A percentile compares a stretch with the other conserved stretches of the same genome.
Conservation (phyloP, 768 basidiomycete genomes). For the Galerina marginata region DNA sequence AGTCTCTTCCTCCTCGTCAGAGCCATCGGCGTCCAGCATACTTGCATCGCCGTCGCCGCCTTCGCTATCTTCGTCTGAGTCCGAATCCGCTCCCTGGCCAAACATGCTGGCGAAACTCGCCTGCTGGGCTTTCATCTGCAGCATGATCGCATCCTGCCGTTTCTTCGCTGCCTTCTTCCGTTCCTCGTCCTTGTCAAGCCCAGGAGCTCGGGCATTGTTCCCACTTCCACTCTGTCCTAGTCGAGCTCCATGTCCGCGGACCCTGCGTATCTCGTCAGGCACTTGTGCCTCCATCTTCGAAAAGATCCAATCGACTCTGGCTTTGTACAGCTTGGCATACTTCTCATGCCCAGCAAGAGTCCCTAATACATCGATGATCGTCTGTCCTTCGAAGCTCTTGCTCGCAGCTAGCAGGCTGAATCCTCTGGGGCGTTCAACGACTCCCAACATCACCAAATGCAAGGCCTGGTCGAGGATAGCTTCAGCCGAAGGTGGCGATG, state of each 20-base stretch:
- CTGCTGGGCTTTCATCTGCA: conserved; percentile 93
- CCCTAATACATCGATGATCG: conserved; percentile 75
- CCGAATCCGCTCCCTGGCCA: conserved; percentile 43
- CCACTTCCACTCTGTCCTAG: conserved; percentile 44
- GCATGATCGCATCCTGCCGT: conserved; percentile 93
- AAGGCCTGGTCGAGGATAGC: conserved; percentile 89
- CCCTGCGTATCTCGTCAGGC: conserved; percentile 56
- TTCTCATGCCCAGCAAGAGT: conserved; percentile 78
- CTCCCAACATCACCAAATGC: conserved; percentile 84
- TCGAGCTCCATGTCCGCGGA: conserved; percentile 16
- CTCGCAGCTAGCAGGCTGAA: conserved; percentile 66
- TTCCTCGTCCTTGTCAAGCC: conserved; percentile 63
- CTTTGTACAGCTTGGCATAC: conserved; percentile 67
- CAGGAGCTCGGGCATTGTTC: conserved; percentile 37
- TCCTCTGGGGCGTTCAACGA: conserved; percentile 68
- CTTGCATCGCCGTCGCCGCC: conserved; percentile 25
- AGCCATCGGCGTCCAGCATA: conserved; percentile 58
- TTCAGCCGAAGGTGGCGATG: conserved; percentile 79
- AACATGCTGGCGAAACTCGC: conserved; percentile 83
- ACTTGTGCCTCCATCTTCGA: conserved; percentile 59
- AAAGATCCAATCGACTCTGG: conserved; percentile 80
- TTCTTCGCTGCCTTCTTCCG: conserved; percentile 88
- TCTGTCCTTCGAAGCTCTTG: conserved; percentile 67
- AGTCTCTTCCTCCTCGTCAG: conserved; percentile 61
- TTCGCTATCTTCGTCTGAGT: conserved; percentile 45